A percentile compares a stretch with the other conserved stretches of the same genome.
Evolutionary conservation across 371 early-diverging fungal genomes (phyloP).

Genomic region (Funneliformis caledonium): DNA sequence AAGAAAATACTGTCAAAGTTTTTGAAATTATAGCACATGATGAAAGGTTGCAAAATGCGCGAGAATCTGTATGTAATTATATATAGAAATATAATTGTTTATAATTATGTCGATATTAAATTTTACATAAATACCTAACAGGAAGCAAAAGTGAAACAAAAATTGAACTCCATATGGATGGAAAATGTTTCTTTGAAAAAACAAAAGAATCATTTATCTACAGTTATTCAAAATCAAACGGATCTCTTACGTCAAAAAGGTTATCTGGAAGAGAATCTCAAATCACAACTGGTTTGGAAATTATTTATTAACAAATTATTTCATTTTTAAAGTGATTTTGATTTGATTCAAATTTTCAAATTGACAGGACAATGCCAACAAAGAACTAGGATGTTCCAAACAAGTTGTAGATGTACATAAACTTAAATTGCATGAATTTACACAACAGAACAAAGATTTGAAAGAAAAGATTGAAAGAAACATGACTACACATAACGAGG

Average conservation of each 20-base stretch:
- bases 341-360: background rate
- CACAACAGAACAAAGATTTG: conserved; percentile 53
- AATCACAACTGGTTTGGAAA: conserved; percentile 41
- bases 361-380: conserved; percentile 47
- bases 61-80: background rate
- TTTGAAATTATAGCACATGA: conserved; percentile 25
- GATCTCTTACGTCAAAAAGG: conserved; percentile 37
- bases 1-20: conserved; percentile 22
- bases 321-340: background rate
- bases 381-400: conserved; percentile 53
- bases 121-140: background rate
- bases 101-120: background rate
- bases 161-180: conserved; percentile 10
- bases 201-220: conserved; percentile 1
- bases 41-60: conserved; percentile 1
- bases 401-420: conserved; percentile 58
- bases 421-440: conserved; percentile 50
- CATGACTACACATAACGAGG: conserved; percentile 54
- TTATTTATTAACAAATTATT: background rate
- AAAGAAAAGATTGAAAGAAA: conserved; percentile 48
- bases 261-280: conserved; percentile 31
- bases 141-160: conserved; percentile 13
- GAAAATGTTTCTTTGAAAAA: conserved; percentile 36
- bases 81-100: background rate
- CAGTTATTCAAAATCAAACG: conserved; percentile 31